A percentile compares a stretch with the other conserved stretches of the same genome.
Evolutionary conservation across 2,329 filamentous ascomycete genomes (phyloP).

Genomic region (Penicillium frequentans): DNA sequence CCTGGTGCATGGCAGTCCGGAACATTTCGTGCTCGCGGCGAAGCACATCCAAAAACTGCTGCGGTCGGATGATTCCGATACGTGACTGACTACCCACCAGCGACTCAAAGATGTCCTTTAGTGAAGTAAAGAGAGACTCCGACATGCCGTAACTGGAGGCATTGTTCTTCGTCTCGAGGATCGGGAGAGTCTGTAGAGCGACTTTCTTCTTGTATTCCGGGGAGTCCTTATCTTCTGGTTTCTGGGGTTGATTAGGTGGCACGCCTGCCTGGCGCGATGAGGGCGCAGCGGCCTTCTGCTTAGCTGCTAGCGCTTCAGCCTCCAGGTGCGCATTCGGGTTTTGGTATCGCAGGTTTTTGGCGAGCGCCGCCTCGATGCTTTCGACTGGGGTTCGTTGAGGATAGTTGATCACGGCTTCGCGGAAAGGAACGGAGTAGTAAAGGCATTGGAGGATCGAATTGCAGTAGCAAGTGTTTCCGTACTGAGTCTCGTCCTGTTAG

Average conservation of each 20-base stretch:
- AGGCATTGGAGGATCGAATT: constrained; percentile 98
- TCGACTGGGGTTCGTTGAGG: constrained; percentile 71
- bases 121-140: constrained; percentile 87
- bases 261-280: constrained; percentile 52
- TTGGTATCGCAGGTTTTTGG: constrained; percentile 55
- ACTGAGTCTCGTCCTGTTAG: constrained; percentile 54
- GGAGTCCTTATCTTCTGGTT: constrained; percentile 91
- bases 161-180: constrained; percentile 83
- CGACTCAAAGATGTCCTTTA: constrained; percentile 95
- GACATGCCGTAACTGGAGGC: constrained; percentile 82
- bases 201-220: constrained; percentile 98
- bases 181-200: constrained; percentile 81
- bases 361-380: constrained; percentile 60
- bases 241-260: constrained; percentile 56
- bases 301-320: constrained; percentile 51
- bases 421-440: constrained; percentile 92
- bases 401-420: constrained; percentile 91
- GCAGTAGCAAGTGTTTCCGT: constrained; percentile 98
- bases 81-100: constrained; percentile 78
- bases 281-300: constrained; percentile 42
- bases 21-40: constrained; percentile 97
- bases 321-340: constrained; percentile 57
- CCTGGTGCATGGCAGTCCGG: constrained; percentile 93
- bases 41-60: constrained; percentile 90
- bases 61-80: constrained; percentile 87